Conservation (phyloP, 1,139 yeast species). For the Lizanozyma gosingica region DNA sequence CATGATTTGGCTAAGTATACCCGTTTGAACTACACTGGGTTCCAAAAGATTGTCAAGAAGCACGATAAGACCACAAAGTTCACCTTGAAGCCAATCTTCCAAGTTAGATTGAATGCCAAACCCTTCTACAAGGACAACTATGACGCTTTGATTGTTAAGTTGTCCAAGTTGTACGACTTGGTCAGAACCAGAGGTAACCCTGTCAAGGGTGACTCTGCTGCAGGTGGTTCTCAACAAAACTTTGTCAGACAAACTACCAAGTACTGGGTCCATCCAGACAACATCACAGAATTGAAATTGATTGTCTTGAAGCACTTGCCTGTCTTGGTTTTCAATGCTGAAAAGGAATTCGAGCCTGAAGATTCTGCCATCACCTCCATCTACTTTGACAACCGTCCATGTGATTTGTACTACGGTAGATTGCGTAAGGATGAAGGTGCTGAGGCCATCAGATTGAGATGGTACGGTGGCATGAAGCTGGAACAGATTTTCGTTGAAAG, state of each 20-base stretch:
- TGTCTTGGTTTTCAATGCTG: conserved; percentile 90
- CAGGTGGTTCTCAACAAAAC: conserved; percentile 97
- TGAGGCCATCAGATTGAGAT: conserved; percentile 93
- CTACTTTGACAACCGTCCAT: conserved; percentile 80
- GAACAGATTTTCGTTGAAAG: conserved; percentile 93
- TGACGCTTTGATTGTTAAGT: conserved; percentile 78
- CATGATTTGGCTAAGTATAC: conserved; percentile 94
- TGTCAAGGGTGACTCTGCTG: conserved; percentile 84
- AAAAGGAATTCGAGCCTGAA: conserved; percentile 88
- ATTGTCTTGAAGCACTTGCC: conserved; percentile 91
- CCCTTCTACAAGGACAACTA: conserved; percentile 95
- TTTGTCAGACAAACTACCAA: conserved; percentile 97
- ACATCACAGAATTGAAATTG: conserved; percentile 92
- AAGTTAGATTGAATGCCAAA: conserved; percentile 83
- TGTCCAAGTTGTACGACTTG: conserved; percentile 81
- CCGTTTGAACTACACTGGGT: conserved; percentile 88
- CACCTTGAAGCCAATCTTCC: conserved; percentile 83
- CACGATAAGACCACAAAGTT: conserved; percentile 88
- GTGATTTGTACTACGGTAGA: conserved; percentile 91
- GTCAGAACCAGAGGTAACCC: conserved; percentile 96
- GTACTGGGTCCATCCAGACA: conserved; percentile 98
- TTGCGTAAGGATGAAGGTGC: conserved; percentile 97
- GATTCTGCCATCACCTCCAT: conserved; percentile 96
- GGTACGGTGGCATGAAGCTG: conserved; percentile 97
- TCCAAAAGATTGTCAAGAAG: conserved; percentile 90